Evolutionary conservation across 139 green algal species (phyloP), one percentile per base, ranked within the genome.

Genomic region (Coelastrella sp.): DNA sequence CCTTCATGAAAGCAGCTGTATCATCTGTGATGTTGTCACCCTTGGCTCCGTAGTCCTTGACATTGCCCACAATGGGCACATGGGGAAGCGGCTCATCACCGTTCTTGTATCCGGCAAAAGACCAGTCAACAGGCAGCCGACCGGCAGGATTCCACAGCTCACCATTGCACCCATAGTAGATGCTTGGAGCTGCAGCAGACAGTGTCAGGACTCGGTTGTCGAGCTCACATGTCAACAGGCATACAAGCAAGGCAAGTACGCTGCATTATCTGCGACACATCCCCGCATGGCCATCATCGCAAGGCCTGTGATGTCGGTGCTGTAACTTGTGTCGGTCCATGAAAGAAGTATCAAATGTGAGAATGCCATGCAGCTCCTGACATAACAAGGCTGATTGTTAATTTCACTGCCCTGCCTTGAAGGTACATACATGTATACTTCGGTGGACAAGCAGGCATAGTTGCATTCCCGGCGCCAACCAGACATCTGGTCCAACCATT

Each of bases 1-100:
- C 80, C 21, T 35, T 37, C 66, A 43, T 3, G 37, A 86, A 86
- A 5, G 80, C 80, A 38, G 19, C 80, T 15, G 80, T 86, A 35
- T 86, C 80, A 57, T 86, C 80, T 2, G 80, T 80, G 0, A 68
- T 69, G 50, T 79, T 79, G 66, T 86, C 80, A 27, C 80, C 80
- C 35, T 59, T 67, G 4, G 80, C 80, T 15, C 80, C 80, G 30
- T 73, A 86, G 50, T 78, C 67, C 45, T 63, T 86, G 11, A 86
- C 57, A 30, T 80, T 79, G 23, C 30, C 80, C 11, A 86, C 68
- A 34, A 80, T 45, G 5, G 80, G 80, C 34, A 80, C 37, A 13
- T 71, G 59, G 2, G 80, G 80, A 11, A 79, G 43, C 13, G 67
- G 64, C 19, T 45, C 15, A 67, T 86, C 80, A 2, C 80, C 80